Evolutionary conservation across 2,329 filamentous ascomycete genomes (phyloP).

Genomic region (Fusarium sambucinum): DNA sequence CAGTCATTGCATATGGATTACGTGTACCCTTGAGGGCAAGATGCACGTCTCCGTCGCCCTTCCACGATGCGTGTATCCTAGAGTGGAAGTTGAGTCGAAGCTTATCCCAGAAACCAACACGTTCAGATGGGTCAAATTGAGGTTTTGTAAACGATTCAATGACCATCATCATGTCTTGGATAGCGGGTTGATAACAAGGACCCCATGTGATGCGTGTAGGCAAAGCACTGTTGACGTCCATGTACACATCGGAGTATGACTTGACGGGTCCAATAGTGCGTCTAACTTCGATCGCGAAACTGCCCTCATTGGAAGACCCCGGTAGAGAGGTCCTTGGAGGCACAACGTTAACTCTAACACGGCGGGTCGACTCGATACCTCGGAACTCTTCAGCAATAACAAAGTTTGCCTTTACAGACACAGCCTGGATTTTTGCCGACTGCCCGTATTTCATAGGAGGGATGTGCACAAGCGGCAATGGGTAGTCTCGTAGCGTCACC

Average conservation of each 20-base stretch:
- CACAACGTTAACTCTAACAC: constrained; percentile 85
- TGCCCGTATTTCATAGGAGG: constrained; percentile 84
- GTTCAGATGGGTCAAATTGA: constrained; percentile 90
- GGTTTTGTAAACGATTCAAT: constrained; percentile 98
- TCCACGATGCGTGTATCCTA: constrained; percentile 88
- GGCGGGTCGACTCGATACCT: constrained; percentile 81
- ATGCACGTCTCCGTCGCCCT: constrained; percentile 94
- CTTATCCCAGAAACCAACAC: constrained; percentile 99
- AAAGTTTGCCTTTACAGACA: constrained; percentile 89
- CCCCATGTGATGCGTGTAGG: constrained; percentile 97
- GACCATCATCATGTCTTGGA: constrained; percentile 99
- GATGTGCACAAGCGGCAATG: constrained; percentile 90
- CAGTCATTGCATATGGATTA: constrained; percentile 93
- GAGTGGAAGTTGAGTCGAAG: constrained; percentile 95
- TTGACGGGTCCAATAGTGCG: constrained; percentile 95
- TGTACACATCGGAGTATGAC: constrained; percentile 90
- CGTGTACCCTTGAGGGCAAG: constrained; percentile 90
- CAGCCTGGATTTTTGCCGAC: constrained; percentile 80
- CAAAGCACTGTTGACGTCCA: constrained; percentile 93
- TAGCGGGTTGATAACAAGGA: constrained; percentile 95
- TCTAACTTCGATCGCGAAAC: constrained; percentile 87
- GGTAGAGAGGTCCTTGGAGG: constrained; percentile 73
- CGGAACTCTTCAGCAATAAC: constrained; percentile 95
- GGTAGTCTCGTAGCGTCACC: constrained; percentile 91
- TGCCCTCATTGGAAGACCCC: constrained; percentile 66